Evolutionary conservation across 441 rosid species (phyloP).

Genomic region (Erysimum cheiri): DNA sequence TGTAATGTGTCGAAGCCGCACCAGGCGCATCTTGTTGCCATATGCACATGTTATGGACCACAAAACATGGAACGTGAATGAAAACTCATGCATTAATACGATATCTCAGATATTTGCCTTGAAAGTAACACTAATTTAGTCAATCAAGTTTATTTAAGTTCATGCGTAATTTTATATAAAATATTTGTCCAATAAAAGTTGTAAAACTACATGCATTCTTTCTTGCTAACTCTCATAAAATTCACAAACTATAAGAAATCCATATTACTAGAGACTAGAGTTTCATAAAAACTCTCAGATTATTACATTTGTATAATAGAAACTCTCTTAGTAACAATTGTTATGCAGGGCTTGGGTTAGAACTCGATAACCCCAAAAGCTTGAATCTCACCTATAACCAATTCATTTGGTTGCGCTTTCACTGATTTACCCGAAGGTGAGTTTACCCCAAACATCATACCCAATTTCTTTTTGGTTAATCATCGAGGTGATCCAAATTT

Average conservation of each 20-base stretch:
- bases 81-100: constrained; percentile 28
- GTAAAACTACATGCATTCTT: not conserved
- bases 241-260: not conserved
- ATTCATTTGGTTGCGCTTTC: too few species aligned
- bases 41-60: constrained; percentile 28
- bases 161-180: not conserved
- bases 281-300: not conserved
- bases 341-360: too few species aligned
- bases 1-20: constrained; percentile 28
- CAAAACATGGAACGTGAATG: constrained; percentile 26
- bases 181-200: not conserved
- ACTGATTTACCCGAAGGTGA: too few species aligned
- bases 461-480: too few species aligned
- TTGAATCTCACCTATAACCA: too few species aligned
- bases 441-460: too few species aligned
- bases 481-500: too few species aligned
- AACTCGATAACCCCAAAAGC: too few species aligned
- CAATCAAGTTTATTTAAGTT: not conserved
- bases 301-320: too few species aligned
- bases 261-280: not conserved
- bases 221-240: not conserved
- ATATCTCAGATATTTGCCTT: not conserved
- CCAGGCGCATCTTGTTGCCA: constrained; percentile 33
- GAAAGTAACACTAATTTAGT: constrained; percentile 12
- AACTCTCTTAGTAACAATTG: too few species aligned